These are phyloP conservation scores for Phalaenopsis hybrid DNA, from an alignment of 116 monocot species.

Conservation along the genomic window DNA sequence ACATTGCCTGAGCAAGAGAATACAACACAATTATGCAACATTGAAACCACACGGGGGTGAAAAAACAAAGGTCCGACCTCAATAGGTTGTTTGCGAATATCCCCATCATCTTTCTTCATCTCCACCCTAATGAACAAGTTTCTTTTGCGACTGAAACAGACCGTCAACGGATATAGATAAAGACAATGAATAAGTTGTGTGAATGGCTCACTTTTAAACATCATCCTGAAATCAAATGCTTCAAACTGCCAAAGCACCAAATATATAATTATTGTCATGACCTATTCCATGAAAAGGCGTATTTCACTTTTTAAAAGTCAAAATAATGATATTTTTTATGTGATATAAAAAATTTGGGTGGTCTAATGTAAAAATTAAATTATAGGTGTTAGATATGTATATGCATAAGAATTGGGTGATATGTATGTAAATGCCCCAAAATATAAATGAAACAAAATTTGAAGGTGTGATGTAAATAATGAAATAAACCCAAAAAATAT, in stretches of 20 bases:
- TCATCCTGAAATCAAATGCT: slow-evolving; percentile 86
- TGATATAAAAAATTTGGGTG: too few relatives aligned
- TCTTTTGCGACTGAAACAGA: slow-evolving; percentile 93
- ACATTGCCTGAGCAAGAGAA: slow-evolving; percentile 43
- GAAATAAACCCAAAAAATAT: slow-evolving; percentile 3
- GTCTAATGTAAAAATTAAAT: too few relatives aligned
- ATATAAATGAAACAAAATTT: not conserved
- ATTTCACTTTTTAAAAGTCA: too few relatives aligned
- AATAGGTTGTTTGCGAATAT: slow-evolving; percentile 65
- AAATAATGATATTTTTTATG: too few relatives aligned
- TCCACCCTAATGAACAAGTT: slow-evolving; percentile 91
- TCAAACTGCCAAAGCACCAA: slow-evolving; percentile 58
- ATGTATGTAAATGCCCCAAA: too few relatives aligned
- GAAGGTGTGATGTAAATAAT: not conserved
- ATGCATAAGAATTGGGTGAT: too few relatives aligned
- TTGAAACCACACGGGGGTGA: not conserved
- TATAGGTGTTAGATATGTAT: too few relatives aligned
- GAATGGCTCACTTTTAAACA: slow-evolving; percentile 91
- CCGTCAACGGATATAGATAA: slow-evolving; percentile 79
- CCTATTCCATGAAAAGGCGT: too few relatives aligned
- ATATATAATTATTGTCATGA: not conserved
- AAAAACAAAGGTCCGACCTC: slow-evolving; percentile 46
- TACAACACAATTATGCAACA: not conserved
- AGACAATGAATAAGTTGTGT: slow-evolving; percentile 86
- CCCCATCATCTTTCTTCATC: slow-evolving; percentile 84